Evolutionary conservation across 345 rosid species (phyloP), one percentile per base, ranked within the genome.

Genomic region (Aethionema arabicum): DNA sequence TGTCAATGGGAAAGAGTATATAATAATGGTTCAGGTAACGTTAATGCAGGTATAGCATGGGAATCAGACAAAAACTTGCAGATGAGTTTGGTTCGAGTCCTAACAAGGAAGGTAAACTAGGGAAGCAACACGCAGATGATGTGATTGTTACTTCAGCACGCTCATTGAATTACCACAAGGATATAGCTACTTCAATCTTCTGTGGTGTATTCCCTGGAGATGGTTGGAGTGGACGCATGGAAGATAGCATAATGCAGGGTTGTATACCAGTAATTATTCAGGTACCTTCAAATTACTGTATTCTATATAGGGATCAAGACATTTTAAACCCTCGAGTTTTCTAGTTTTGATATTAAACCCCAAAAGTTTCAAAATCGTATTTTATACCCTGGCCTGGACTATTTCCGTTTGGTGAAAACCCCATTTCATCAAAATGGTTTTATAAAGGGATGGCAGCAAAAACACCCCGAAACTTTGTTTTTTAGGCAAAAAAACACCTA

Each of bases 221-320:
- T 81, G 99, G 99, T 52, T 93, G 97, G 99, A 93, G 99, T 80
- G 97, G 99, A 54, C 91, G 97, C 9, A 87, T 90, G 96, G 99
- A 93, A 85, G 99, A 90, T 72, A 90, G 99, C 56, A 52, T 90
- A 72, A 76, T 90, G 78, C 99, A 93, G 65, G 99, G 99, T 37
- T 90, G 99, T 75, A 85, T 93, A 66, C 97, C 99, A 27, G 97
- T 93, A 38, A 75, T 87, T 73, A 85, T 93, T 79, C 97, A 93
- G 96, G 98, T 52, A 60, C 33, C 65, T 58, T 67, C 16, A 59
- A 44, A 15, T 37, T 40, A 53, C 48, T 15, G 1, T 47, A 13
- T 49, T 58, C 9, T 36, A 7, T 46, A 21, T 21, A 21, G 27
- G 27, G 27, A 21, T 21, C 27, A 21, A 21, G 27, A 21, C 27